Evolutionary conservation across 352 stramenopile species (phyloP), one percentile per base, ranked within the genome.

Genomic region (Phytophthora sp.): DNA sequence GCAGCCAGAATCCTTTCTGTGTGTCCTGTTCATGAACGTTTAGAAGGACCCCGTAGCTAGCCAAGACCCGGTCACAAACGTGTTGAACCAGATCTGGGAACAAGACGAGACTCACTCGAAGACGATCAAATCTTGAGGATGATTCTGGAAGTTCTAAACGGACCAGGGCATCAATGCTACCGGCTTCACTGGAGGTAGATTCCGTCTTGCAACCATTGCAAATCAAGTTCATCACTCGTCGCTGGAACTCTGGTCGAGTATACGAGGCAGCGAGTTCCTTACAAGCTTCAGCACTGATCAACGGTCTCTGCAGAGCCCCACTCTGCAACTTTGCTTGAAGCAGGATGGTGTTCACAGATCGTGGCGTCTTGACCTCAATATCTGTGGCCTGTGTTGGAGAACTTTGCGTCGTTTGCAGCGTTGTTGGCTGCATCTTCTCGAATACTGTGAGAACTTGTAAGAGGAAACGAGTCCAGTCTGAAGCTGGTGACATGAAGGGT

Each of bases 21-120:
- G 39, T 23, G 15, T 9, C 24, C 18, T 33, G n/a, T 7, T 63
- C 36, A 23, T 66, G 20, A n/a, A 78, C 69, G 9, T 38, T 60
- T 16, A 69, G 3, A 2, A 47, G 44, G 1, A 72, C 72, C 0
- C 69, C 72, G 9, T 79, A 66, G 3, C 60, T 15, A 16, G 50
- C 45, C n/a, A 80, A 69, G 1, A 80, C n/a, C n/a, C 65, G 65
- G 31, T 74, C 69, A 15, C 72, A 80, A 3, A 83, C 31, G 1
- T 66, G 27, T 3, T 42, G 44, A 2, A 61, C 38, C 15, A 76
- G 7, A n/a, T 71, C 44, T 23, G 74, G 72, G 30, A 76, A 73
- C 38, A 83, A 36, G 7, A 51, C 7, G 1, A 83, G 51, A 20
- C 61, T 52, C 1, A 71, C 60, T 12, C 58, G 33, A 50, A 83